phyloP scores from a whole-genome alignment of 2,329 filamentous ascomycete genomes.

The Cordyceps tenuipes region DNA sequence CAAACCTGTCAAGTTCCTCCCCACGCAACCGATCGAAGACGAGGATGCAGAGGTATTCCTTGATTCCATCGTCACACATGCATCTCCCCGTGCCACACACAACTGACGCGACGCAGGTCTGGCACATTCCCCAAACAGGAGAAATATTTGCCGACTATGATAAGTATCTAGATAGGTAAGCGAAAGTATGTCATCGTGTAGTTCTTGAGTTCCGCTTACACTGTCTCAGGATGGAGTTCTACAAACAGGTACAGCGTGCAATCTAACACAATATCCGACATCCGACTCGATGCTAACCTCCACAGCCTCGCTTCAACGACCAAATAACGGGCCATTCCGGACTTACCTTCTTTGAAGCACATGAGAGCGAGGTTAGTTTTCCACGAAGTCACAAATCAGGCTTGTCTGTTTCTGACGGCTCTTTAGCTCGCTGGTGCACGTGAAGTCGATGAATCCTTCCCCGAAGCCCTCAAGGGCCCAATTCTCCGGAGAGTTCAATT shows the following conservation, averaged over 20 bases:
- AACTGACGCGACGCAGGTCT: conserved; percentile 55
- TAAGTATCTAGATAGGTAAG: conserved; percentile 74
- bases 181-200: conserved; percentile 5
- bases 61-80: conserved; percentile 9
- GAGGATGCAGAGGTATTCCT: conserved; percentile 70
- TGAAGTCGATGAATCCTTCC: conserved; percentile 87
- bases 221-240: conserved; percentile 71
- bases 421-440: conserved; percentile 65
- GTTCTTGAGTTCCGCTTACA: conserved; percentile 14
- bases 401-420: neutral
- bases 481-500: conserved; percentile 89
- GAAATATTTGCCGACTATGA: conserved; percentile 89
- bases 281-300: conserved; percentile 8
- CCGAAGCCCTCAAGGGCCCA: conserved; percentile 82
- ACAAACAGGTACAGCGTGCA: conserved; percentile 61
- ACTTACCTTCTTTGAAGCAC: conserved; percentile 84
- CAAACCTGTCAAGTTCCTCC: conserved; percentile 81
- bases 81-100: conserved; percentile 13
- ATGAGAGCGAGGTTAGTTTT: conserved; percentile 72
- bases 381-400: conserved; percentile 4
- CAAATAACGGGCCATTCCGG: conserved; percentile 91
- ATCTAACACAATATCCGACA: conserved; percentile 16
- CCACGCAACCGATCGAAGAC: conserved; percentile 64
- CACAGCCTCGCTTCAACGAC: conserved; percentile 80
- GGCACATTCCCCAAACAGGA: conserved; percentile 81